phyloP scores from a whole-genome alignment of 192 early-diverging fungal species.

The Cetraspora pellucida region DNA sequence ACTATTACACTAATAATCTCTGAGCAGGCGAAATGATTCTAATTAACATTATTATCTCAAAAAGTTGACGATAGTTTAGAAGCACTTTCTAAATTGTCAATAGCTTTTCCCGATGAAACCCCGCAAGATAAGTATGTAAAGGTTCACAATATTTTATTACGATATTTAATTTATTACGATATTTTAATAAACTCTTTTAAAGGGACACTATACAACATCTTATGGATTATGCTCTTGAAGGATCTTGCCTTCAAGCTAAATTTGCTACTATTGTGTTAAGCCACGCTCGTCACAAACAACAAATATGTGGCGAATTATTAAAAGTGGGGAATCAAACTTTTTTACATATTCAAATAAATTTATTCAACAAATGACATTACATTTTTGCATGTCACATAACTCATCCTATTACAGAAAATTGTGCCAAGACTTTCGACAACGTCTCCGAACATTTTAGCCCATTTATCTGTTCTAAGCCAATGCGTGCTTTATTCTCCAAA shows the following conservation, averaged over 20 bases:
- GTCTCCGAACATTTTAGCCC: conserved; percentile 41
- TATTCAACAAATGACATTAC: too few species aligned
- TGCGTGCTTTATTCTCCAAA: conserved; percentile 60
- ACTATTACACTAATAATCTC: not conserved
- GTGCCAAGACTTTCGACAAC: conserved; percentile 37
- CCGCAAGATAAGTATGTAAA: conserved; percentile 34
- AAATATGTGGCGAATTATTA: conserved; percentile 53
- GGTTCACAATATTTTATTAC: not conserved
- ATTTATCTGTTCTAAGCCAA: conserved; percentile 62
- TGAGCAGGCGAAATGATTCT: not conserved
- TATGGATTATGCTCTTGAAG: conserved; percentile 52
- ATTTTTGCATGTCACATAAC: not conserved
- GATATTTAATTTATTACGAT: not conserved
- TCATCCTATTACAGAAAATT: conserved; percentile 8
- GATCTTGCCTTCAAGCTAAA: conserved; percentile 66
- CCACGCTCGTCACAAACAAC: conserved; percentile 53
- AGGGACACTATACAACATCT: conserved; percentile 50
- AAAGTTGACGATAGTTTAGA: conserved; percentile 59
- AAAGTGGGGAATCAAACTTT: conserved; percentile 39
- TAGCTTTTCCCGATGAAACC: conserved; percentile 54
- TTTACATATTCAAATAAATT: not conserved
- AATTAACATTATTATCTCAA: not conserved
- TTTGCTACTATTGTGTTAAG: conserved; percentile 73
- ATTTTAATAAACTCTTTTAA: not conserved
- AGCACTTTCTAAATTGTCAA: conserved; percentile 74